phyloP scores from a whole-genome alignment of 179 eudicot genomes.

The Beta corolliflora region DNA sequence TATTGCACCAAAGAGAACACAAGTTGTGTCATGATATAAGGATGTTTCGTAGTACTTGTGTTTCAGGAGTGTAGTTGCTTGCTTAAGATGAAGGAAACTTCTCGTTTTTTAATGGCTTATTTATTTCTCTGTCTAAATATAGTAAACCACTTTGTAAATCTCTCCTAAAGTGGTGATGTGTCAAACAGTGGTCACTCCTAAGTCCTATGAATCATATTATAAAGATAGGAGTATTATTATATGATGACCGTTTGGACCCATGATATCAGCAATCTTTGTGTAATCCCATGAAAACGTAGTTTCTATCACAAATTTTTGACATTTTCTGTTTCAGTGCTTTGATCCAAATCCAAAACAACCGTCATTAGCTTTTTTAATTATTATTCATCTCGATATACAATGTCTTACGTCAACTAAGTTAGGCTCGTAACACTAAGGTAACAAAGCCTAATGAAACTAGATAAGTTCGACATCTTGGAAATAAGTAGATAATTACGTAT shows the following conservation, averaged over 20 bases:
- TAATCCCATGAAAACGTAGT: conserved; percentile 11
- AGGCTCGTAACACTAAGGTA: neutral
- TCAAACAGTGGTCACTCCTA: neutral
- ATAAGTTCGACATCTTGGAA: too few relatives aligned
- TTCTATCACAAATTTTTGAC: too few relatives aligned
- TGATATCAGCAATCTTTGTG: neutral
- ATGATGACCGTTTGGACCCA: neutral
- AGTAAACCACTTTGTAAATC: neutral
- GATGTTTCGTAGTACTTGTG: neutral
- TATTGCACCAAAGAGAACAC: too few relatives aligned
- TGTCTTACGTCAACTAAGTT: neutral
- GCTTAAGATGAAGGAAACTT: conserved; percentile 15
- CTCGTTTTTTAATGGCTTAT: too few relatives aligned
- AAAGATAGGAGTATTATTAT: neutral
- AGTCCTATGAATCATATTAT: neutral
- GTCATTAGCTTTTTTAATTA: neutral
- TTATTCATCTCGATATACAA: neutral
- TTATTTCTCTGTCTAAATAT: neutral
- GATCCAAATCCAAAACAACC: conserved; percentile 16
- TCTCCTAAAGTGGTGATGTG: neutral
- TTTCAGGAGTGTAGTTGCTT: neutral
- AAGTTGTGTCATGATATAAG: neutral
- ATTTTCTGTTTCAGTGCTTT: neutral
- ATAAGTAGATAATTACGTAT: too few relatives aligned
- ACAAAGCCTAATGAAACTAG: neutral